Evolutionary conservation across 176 grass and related monocot species (phyloP).

Genomic region (Triticum turgidum): DNA sequence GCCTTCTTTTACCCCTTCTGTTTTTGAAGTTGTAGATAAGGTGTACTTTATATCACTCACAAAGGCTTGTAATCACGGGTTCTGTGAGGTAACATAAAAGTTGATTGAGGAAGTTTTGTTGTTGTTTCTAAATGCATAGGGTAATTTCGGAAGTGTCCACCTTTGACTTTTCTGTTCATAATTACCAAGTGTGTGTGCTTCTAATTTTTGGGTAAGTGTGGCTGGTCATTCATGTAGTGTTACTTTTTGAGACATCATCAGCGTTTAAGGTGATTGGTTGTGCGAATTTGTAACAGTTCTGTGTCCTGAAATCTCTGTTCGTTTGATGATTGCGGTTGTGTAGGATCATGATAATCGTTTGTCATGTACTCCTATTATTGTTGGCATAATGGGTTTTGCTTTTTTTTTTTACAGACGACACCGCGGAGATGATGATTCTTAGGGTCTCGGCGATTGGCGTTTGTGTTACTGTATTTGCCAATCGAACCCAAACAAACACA

Average conservation of each 20-base stretch:
- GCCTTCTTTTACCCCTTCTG: too few relatives aligned
- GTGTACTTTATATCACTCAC: background rate
- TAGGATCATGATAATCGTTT: background rate
- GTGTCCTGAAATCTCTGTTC: background rate
- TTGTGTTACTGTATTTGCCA: background rate
- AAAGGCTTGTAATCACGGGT: background rate
- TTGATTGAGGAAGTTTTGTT: background rate
- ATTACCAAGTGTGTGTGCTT: background rate
- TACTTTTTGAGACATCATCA: background rate
- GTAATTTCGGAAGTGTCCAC: background rate
- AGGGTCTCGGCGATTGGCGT: background rate
- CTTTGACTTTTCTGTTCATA: background rate
- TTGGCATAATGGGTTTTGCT: background rate
- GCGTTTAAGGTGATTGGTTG: background rate
- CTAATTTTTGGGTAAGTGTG: background rate
- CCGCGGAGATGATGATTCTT: background rate
- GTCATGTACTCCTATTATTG: background rate
- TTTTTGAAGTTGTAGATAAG: too few relatives aligned
- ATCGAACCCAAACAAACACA: background rate
- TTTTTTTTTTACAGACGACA: constrained; percentile 11
- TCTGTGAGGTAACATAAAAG: background rate
- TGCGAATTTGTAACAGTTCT: background rate
- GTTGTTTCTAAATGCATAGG: background rate
- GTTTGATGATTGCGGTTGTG: background rate
- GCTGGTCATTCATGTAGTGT: background rate